phyloP scores from a whole-genome alignment of 2,329 filamentous ascomycete species.

The Graphilbum sp. region DNA sequence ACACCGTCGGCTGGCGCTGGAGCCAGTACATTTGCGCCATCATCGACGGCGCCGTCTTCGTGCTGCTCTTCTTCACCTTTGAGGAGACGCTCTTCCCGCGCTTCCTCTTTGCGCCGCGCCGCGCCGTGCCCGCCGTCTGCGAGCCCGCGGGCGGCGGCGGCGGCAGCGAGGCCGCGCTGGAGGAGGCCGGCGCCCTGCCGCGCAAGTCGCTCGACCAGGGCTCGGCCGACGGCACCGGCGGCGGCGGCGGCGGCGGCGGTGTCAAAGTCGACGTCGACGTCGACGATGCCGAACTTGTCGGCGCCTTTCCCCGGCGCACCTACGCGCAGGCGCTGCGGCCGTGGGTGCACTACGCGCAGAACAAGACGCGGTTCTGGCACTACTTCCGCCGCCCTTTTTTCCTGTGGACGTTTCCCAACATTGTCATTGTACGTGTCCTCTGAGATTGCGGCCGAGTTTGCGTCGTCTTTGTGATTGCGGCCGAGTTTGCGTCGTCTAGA shows the following conservation, averaged over 20 bases:
- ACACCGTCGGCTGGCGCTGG: conserved; percentile 1
- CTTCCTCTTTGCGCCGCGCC: background rate
- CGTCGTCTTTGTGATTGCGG: no score
- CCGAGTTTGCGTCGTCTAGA: no score
- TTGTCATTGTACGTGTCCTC: background rate
- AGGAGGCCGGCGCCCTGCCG: background rate
- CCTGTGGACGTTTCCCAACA: background rate
- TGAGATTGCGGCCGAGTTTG: no score
- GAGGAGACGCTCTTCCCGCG: background rate
- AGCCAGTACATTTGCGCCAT: conserved; percentile 1
- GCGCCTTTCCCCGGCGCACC: background rate
- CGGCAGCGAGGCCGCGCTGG: no score
- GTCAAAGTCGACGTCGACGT: background rate
- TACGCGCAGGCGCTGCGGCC: background rate
- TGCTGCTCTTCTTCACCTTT: background rate
- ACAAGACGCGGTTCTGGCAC: background rate
- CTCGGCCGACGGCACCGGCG: background rate
- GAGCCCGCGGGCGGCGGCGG: background rate
- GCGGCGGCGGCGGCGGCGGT: background rate
- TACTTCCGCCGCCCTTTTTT: background rate
- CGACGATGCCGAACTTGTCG: background rate
- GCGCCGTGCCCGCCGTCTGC: background rate
- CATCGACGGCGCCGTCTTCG: background rate
- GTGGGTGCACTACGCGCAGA: background rate
- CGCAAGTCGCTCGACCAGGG: background rate